phyloP scores from a whole-genome alignment of 768 basidiomycete species.

The Tricholoma sp. region DNA sequence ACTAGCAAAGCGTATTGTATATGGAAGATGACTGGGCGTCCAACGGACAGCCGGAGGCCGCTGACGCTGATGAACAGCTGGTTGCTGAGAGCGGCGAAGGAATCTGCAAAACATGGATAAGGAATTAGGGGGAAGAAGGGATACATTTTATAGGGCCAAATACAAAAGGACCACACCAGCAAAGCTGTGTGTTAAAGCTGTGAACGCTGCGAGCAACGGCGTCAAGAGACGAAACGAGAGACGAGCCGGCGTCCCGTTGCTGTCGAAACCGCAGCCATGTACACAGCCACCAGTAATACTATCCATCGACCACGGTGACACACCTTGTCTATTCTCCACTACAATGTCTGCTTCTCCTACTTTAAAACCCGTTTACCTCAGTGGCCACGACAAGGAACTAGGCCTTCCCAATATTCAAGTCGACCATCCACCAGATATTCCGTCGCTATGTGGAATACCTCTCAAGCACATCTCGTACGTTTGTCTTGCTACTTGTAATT shows the following conservation, averaged over 20 bases:
- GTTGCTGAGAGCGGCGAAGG: too few species aligned
- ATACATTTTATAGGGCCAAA: too few species aligned
- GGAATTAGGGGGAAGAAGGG: too few species aligned
- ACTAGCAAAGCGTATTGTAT: neutral
- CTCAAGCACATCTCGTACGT: constrained; percentile 75
- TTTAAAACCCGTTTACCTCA: constrained; percentile 19
- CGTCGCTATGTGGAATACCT: constrained; percentile 64
- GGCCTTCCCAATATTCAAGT: constrained; percentile 30
- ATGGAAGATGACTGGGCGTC: too few species aligned
- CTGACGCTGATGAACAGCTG: too few species aligned
- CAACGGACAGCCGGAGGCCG: too few species aligned
- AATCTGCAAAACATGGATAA: too few species aligned
- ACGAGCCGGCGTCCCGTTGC: too few species aligned
- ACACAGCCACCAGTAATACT: neutral
- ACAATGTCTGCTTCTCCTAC: constrained; percentile 12
- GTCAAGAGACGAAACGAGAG: too few species aligned
- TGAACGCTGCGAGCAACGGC: too few species aligned
- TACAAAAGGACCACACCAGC: too few species aligned
- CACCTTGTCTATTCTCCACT: constrained; percentile 10
- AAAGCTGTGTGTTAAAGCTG: too few species aligned
- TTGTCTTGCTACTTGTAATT: neutral
- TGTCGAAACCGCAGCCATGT: neutral
- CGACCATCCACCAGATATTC: constrained; percentile 30
- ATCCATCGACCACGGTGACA: neutral
- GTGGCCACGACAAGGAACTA: constrained; percentile 38